Evolutionary conservation across 78 protist species (phyloP), one percentile per base, ranked within the genome.

Genomic region (Dictyostelium capitatum): DNA sequence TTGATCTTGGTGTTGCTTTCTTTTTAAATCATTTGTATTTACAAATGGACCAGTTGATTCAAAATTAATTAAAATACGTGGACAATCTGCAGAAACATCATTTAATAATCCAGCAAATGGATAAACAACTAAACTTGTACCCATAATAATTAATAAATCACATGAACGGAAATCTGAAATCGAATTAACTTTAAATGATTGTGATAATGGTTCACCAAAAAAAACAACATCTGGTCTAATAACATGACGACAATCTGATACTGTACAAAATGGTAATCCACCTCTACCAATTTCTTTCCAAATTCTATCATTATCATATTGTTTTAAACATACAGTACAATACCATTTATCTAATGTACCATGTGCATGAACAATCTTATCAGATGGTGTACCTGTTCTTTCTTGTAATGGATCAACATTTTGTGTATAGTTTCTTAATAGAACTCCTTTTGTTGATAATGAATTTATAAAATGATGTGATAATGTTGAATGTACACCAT

Each of bases 11-110:
- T 23, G 11, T 62, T 62, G 43, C 9, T 67, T 25, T 25, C 25
- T 67, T 12, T 32, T 9, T 32, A 67, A 32, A 46, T 90, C 95
- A 50, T 15, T 19, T 23, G 73, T 67, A 43, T 80, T 50, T 74
- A 80, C 64, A 32, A 87, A 87, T 48, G 93, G 93, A n/a, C 97
- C 97, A 12, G 83, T 95, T 14, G 23, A 32, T 20, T 97, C 98
- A 11, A 95, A 43, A 82, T 97, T 97, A 89, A 97, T 95, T 14
- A 97, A 90, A 8, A 97, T 28, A n/a, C 96, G 89, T 10, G 97
- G 97, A 47, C 30, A 50, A 23, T 83, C 20, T 12, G 62, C 10
- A 17, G 10, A 32, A 12, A 92, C 90, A 20, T 87, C 95, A 64
- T 83, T 79, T 32, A 89, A 48, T 0, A 95, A 70, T 20, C 78